Percentiles rank a stretch among this genome's conserved stretches.
These are phyloP conservation scores for Cymbopogon citratus DNA, from an alignment of 176 grass and related monocot species.

Conservation along the genomic window DNA sequence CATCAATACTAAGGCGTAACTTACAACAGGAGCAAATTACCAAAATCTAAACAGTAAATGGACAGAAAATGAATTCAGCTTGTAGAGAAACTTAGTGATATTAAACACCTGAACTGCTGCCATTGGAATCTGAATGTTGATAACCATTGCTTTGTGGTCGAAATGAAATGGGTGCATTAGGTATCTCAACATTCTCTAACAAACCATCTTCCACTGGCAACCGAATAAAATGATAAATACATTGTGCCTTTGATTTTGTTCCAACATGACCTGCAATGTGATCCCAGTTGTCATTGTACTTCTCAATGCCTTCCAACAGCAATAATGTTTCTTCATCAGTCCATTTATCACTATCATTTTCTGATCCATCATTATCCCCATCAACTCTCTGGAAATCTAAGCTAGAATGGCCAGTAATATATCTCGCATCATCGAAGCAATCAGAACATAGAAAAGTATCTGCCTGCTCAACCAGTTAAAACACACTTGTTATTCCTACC, in stretches of 20 bases:
- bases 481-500: slow-evolving; percentile 1
- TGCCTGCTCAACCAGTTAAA: slow-evolving; percentile 56
- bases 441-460: slow-evolving; percentile 65
- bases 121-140: slow-evolving; percentile 45
- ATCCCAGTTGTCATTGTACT: slow-evolving; percentile 82
- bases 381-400: slow-evolving; percentile 77
- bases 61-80: not conserved
- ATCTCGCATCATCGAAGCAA: slow-evolving; percentile 84
- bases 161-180: slow-evolving; percentile 20
- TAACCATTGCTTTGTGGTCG: slow-evolving; percentile 29
- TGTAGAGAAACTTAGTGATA: slow-evolving; percentile 18
- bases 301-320: slow-evolving; percentile 87
- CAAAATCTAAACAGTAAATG: not conserved
- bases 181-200: slow-evolving; percentile 74
- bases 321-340: slow-evolving; percentile 85
- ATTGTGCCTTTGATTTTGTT: slow-evolving; percentile 90
- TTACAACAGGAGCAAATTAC: not conserved
- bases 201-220: slow-evolving; percentile 78
- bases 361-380: slow-evolving; percentile 48
- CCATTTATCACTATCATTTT: slow-evolving; percentile 69
- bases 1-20: not conserved
- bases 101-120: slow-evolving; percentile 48
- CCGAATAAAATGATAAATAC: slow-evolving; percentile 94
- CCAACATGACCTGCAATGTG: slow-evolving; percentile 82
- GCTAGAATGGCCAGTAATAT: slow-evolving; percentile 72